These are phyloP conservation scores for Rhodocollybia butyracea DNA, from an alignment of 768 basidiomycete species.

Conservation along the genomic window DNA sequence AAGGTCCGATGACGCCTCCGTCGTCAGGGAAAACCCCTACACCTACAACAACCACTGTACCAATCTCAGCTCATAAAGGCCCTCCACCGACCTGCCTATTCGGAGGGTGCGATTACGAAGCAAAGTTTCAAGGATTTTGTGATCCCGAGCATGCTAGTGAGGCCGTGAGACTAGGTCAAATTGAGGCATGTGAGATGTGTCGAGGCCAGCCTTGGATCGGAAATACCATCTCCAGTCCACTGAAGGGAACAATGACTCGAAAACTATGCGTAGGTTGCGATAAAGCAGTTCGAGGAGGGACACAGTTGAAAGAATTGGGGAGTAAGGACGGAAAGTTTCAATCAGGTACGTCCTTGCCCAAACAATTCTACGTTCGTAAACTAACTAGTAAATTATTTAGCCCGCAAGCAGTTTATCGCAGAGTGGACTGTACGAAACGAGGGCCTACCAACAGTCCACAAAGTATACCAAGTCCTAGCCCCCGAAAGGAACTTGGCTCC, in stretches of 20 bases:
- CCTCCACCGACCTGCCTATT: background rate
- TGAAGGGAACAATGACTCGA: constrained; percentile 7
- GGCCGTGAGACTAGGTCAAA: background rate
- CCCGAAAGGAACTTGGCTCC: constrained; percentile 26
- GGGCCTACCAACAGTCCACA: constrained; percentile 1
- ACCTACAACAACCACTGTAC: background rate
- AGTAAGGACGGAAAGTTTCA: background rate
- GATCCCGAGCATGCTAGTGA: background rate
- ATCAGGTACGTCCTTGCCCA: background rate
- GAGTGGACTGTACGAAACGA: constrained; percentile 3
- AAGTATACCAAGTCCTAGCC: constrained; percentile 14
- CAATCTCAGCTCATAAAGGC: background rate
- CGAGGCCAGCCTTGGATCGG: constrained; percentile 15
- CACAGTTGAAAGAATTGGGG: constrained; percentile 1
- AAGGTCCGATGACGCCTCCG: background rate
- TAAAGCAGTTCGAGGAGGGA: constrained; percentile 23
- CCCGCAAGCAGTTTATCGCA: constrained; percentile 2
- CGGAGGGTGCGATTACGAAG: background rate
- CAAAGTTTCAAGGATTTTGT: background rate
- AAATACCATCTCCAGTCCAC: constrained; percentile 9
- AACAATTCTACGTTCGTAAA: background rate
- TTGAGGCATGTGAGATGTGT: constrained; percentile 25
- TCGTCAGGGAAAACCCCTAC: background rate
- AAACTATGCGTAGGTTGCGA: constrained; percentile 32
- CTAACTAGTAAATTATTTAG: background rate